Evolutionary conservation across 345 rosid genomes (phyloP).

Genomic region (Carallia brachiata): DNA sequence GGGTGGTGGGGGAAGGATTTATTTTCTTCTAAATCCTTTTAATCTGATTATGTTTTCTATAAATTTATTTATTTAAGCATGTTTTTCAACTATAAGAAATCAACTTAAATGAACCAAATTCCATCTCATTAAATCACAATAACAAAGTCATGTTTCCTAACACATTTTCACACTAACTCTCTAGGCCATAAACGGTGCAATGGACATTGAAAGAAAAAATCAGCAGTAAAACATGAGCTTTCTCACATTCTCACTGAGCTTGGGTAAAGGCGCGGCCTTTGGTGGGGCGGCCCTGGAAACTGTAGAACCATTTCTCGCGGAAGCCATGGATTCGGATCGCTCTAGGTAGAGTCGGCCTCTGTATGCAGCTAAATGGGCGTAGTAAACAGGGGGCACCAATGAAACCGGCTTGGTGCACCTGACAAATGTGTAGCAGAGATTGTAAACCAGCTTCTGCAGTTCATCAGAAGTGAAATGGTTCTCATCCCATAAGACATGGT

Average conservation of each 20-base stretch:
- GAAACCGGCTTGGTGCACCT: conserved; percentile 97
- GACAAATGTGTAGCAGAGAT: conserved; percentile 81
- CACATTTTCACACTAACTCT: no score
- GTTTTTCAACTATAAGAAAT: no score
- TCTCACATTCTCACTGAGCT: conserved; percentile 77
- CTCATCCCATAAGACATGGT: conserved; percentile 83
- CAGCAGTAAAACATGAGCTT: conserved; percentile 95
- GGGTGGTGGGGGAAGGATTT: no score
- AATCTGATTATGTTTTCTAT: no score
- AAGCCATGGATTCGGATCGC: conserved; percentile 48
- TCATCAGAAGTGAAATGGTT: conserved; percentile 90
- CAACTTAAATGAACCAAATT: no score
- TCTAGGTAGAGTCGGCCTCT: conserved; percentile 92
- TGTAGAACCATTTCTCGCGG: conserved; percentile 36
- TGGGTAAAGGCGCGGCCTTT: conserved; percentile 71
- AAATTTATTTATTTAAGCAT: no score
- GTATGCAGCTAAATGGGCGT: conserved; percentile 94
- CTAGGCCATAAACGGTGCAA: no score
- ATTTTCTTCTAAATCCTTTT: no score
- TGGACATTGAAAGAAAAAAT: conserved; percentile 11
- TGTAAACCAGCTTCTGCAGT: conserved; percentile 78
- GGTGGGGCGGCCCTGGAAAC: conserved; percentile 73
- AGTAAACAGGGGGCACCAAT: conserved; percentile 87
- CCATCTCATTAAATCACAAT: no score
- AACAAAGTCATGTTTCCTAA: no score